These are phyloP conservation scores for Aspergillus calidoustus DNA, from an alignment of 2,329 filamentous ascomycete genomes.

Conservation along the genomic window DNA sequence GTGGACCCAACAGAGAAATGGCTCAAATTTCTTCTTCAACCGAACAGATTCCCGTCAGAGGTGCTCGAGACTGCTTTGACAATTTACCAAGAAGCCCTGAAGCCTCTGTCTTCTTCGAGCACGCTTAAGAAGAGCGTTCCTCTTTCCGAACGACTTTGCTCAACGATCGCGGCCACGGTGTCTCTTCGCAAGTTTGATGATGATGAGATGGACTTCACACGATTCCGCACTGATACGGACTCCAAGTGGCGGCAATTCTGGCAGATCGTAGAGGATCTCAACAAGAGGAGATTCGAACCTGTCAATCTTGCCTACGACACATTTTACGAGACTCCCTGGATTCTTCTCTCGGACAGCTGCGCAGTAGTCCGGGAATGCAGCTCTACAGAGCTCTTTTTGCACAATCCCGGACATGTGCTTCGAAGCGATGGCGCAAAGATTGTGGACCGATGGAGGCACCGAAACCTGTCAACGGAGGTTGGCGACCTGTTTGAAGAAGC, in stretches of 20 bases:
- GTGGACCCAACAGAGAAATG: slow-evolving; percentile 80
- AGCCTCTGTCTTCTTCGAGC: slow-evolving; percentile 48
- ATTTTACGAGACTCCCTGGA: slow-evolving; percentile 75
- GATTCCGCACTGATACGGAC: slow-evolving; percentile 74
- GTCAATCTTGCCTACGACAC: slow-evolving; percentile 77
- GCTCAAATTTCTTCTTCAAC: slow-evolving; percentile 80
- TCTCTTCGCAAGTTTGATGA: slow-evolving; percentile 65
- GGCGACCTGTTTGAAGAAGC: slow-evolving; percentile 60
- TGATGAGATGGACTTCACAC: slow-evolving; percentile 73
- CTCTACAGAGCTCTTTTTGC: slow-evolving; percentile 72
- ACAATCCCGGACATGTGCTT: slow-evolving; percentile 62
- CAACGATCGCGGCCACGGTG: slow-evolving; percentile 71
- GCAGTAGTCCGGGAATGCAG: slow-evolving; percentile 81
- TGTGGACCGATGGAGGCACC: slow-evolving; percentile 49
- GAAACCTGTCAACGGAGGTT: slow-evolving; percentile 50
- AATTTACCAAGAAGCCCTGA: slow-evolving; percentile 74
- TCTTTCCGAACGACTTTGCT: slow-evolving; percentile 76
- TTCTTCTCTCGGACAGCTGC: slow-evolving; percentile 80
- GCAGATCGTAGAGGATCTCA: slow-evolving; percentile 80
- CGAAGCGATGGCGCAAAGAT: slow-evolving; percentile 43
- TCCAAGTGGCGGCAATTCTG: slow-evolving; percentile 90
- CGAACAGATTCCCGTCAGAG: slow-evolving; percentile 77
- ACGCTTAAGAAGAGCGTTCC: slow-evolving; percentile 54
- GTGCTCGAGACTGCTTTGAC: slow-evolving; percentile 82
- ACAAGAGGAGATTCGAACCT: slow-evolving; percentile 82